Evolutionary conservation across 306 rosid species (phyloP), one percentile per base, ranked within the genome.

Genomic region (Cucumis hystrix): DNA sequence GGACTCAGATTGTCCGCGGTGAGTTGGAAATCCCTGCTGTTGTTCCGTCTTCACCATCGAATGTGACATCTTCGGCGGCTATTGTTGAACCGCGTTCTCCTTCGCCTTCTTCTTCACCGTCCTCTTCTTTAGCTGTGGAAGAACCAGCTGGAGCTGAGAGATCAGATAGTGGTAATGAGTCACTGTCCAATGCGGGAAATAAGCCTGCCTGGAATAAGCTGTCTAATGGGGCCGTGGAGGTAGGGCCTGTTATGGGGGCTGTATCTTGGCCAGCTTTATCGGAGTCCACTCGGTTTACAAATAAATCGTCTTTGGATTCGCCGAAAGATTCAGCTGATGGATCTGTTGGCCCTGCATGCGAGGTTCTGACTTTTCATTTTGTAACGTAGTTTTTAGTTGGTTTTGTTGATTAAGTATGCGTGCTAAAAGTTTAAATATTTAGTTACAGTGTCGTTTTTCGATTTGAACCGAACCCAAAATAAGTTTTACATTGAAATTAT

Each of bases 181-280:
- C 54, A 23, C 79, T 71, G 59, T 83, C 85, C 73, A 81, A 82
- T 81, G 83, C 67, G 13, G 88, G 77, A 43, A 88, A 85, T 88
- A 88, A 83, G 86, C 91, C 84, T 7, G 98, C 79, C 12, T 93
- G 97, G 97, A 93, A 84, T 70, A 91, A 79, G 87, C 88, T 91
- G 1, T 80, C 90, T 33, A 86, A 87, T 78, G 96, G 88, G 15
- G 84, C 80, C 1, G 79, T 77, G 6, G 93, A 88, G 83, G 82
- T 79, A 75, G 89, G 80, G 64, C 86, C 88, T 7, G 96, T 90
- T 61, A 88, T 91, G 86, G 96, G 89, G 25, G 87, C 87, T 11
- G 88, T 59, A 10, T 84, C 94, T 13, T 94, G 95, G 96, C 97
- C 95, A 0, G 87, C 92, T 54, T 58, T 90, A 69, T 85, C 93